Percentiles rank a stretch among this genome's conserved stretches.
phyloP scores from a whole-genome alignment of 163 green algal genomes.

The Trebouxia gelatinosa region DNA sequence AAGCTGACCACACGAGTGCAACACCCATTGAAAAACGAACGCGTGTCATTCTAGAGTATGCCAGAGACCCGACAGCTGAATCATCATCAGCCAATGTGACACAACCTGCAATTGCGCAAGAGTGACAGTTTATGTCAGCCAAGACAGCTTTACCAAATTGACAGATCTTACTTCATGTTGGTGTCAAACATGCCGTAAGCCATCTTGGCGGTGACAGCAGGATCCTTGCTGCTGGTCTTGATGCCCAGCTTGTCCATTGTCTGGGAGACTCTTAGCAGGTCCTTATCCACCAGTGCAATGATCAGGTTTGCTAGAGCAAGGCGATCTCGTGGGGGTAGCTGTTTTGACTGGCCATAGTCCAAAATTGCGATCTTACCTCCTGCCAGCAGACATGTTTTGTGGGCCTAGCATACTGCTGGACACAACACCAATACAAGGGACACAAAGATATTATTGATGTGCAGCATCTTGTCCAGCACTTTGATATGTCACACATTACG shows the following conservation, averaged over 20 bases:
- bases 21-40: no score
- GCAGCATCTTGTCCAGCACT: no score
- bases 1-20: no score
- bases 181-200: slow-evolving; percentile 91
- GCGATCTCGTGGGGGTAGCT: slow-evolving; percentile 65
- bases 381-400: not conserved
- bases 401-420: not conserved
- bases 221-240: slow-evolving; percentile 43
- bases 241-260: slow-evolving; percentile 63
- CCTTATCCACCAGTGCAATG: slow-evolving; percentile 51
- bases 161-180: slow-evolving; percentile 51
- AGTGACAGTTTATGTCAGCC: no score
- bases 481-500: no score
- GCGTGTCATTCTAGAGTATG: no score
- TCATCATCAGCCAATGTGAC: no score
- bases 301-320: slow-evolving; percentile 70
- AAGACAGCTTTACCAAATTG: no score
- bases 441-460: not conserved
- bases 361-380: slow-evolving; percentile 59
- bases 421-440: not conserved
- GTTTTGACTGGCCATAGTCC: slow-evolving; percentile 91
- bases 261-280: not conserved
- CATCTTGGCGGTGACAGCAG: slow-evolving; percentile 60
- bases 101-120: no score
- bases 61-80: no score